Conservation (phyloP, 345 rosid genomes). For the Pugionium dolabratum region DNA sequence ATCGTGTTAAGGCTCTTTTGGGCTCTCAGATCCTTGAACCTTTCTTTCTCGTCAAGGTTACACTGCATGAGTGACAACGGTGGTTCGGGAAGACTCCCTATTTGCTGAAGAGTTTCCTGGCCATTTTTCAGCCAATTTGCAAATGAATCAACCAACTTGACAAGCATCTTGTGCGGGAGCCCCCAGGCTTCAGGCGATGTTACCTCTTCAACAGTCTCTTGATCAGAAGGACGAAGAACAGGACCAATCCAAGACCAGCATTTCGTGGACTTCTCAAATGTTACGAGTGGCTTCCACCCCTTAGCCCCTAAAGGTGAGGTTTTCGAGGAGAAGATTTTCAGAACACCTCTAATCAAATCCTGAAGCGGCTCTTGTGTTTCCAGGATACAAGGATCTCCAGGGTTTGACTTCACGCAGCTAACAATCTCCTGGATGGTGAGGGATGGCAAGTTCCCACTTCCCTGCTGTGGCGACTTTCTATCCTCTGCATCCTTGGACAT, state of each 20-base stretch:
- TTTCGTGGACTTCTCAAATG: slow-evolving; percentile 74
- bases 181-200: slow-evolving; percentile 97
- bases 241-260: slow-evolving; percentile 97
- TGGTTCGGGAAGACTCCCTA: slow-evolving; percentile 96
- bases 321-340: slow-evolving; percentile 85
- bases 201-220: slow-evolving; percentile 76
- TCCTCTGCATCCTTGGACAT: slow-evolving; percentile 48
- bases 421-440: slow-evolving; percentile 92
- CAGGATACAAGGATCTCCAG: slow-evolving; percentile 92
- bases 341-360: slow-evolving; percentile 93
- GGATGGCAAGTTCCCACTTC: slow-evolving; percentile 53
- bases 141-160: slow-evolving; percentile 93
- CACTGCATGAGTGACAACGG: slow-evolving; percentile 78
- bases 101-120: slow-evolving; percentile 90
- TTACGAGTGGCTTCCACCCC: slow-evolving; percentile 92
- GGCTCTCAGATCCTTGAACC: slow-evolving; percentile 96
- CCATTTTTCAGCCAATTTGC: slow-evolving; percentile 97
- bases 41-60: slow-evolving; percentile 91
- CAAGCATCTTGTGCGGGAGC: slow-evolving; percentile 91
- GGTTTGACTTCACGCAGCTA: slow-evolving; percentile 78
- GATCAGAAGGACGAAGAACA: slow-evolving; percentile 53
- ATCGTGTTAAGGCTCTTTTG: slow-evolving; percentile 97
- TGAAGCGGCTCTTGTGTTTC: slow-evolving; percentile 97
- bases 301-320: slow-evolving; percentile 97
- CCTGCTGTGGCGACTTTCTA: slow-evolving; percentile 46